These are phyloP conservation scores for Podospora anserina DNA, from an alignment of 495 filamentous ascomycete species.

Conservation along the genomic window DNA sequence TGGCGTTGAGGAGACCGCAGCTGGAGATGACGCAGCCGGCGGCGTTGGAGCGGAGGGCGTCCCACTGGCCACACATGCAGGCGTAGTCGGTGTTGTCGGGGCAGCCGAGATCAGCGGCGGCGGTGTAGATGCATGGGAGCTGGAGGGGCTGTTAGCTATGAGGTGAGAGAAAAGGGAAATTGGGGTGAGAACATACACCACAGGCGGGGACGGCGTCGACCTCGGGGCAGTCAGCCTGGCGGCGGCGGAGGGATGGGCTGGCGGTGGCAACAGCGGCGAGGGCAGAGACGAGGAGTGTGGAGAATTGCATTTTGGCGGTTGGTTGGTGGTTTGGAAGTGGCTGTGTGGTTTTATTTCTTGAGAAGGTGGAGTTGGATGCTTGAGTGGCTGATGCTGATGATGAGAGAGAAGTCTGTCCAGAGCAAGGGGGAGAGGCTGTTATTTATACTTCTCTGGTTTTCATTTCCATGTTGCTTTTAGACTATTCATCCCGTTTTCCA, in stretches of 20 bases:
- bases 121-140: constrained; percentile 7
- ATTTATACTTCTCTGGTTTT: constrained; percentile 11
- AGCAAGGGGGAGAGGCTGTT: background rate
- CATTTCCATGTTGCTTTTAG: background rate
- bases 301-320: constrained; percentile 15
- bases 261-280: constrained; percentile 15
- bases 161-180: background rate
- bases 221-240: constrained; percentile 15
- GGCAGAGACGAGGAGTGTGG: constrained; percentile 11
- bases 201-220: constrained; percentile 10
- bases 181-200: constrained; percentile 6
- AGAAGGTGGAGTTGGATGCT: background rate
- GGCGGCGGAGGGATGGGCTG: constrained; percentile 5
- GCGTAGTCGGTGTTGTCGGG: constrained; percentile 7
- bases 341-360: background rate
- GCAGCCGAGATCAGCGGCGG: constrained; percentile 10
- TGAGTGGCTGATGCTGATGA: constrained; percentile 5
- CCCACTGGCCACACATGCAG: constrained; percentile 16
- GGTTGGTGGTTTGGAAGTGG: background rate
- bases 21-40: constrained; percentile 10
- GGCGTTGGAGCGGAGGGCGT: constrained; percentile 10
- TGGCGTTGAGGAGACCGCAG: constrained; percentile 7
- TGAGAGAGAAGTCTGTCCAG: background rate
- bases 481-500: background rate
- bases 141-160: background rate